A percentile compares a stretch with the other conserved stretches of the same genome.
phyloP scores from a whole-genome alignment of 305 asterid species.

The Fraxinus platypoda region DNA sequence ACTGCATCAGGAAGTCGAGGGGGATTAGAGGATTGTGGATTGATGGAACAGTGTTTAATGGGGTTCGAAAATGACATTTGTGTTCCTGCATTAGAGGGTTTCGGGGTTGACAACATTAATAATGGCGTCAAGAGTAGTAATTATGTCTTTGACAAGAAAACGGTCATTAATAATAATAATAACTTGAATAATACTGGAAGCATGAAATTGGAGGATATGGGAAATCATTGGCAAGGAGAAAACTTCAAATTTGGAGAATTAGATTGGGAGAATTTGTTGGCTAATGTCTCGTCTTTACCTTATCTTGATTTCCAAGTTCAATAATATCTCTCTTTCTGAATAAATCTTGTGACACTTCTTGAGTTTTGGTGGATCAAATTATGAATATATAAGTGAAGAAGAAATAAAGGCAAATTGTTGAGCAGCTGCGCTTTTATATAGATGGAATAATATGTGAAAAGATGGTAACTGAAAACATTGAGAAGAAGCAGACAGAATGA shows the following conservation, averaged over 20 bases:
- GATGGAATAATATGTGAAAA: too few species aligned
- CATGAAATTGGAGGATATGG: slow-evolving; percentile 1
- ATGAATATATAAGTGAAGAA: not conserved
- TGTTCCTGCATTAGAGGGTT: slow-evolving; percentile 61
- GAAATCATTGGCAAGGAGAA: slow-evolving; percentile 11
- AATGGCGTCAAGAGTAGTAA: slow-evolving; percentile 14
- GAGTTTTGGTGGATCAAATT: not conserved
- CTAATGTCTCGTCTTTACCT: not conserved
- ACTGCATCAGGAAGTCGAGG: slow-evolving; percentile 30
- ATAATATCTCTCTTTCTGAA: not conserved
- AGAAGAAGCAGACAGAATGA: too few species aligned
- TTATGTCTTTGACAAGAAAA: slow-evolving; percentile 30
- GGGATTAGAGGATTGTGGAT: slow-evolving; percentile 26
- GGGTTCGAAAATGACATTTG: slow-evolving; percentile 65
- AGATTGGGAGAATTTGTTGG: slow-evolving; percentile 17
- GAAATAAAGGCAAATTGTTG: not conserved
- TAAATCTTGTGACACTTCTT: not conserved
- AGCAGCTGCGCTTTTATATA: too few species aligned
- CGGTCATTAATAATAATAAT: slow-evolving; percentile 5
- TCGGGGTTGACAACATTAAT: slow-evolving; percentile 16
- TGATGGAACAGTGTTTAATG: slow-evolving; percentile 42
- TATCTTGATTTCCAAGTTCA: not conserved
- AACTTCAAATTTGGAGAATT: slow-evolving; percentile 9
- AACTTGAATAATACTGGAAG: slow-evolving; percentile 21
- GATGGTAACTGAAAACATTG: too few species aligned